A percentile compares a stretch with the other conserved stretches of the same genome.
phyloP scores from a whole-genome alignment of 2,329 filamentous ascomycete species.

The Diaporthe vexans region DNA sequence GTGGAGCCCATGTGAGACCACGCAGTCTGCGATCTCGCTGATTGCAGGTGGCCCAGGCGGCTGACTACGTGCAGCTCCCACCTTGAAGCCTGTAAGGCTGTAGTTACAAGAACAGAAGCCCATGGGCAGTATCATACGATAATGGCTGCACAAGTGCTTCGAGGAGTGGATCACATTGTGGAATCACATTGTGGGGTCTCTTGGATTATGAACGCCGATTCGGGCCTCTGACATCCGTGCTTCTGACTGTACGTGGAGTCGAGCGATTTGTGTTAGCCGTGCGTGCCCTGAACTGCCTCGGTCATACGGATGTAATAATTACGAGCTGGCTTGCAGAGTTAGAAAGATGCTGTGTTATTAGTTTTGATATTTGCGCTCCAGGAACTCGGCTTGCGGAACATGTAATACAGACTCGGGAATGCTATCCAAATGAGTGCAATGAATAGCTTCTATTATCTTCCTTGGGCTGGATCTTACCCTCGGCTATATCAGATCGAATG shows the following conservation, averaged over 20 bases:
- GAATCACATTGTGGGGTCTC: background rate
- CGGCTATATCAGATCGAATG: background rate
- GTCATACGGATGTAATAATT: background rate
- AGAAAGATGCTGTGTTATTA: background rate
- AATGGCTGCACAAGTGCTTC: background rate
- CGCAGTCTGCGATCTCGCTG: background rate
- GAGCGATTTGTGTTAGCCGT: background rate
- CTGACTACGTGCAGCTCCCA: background rate
- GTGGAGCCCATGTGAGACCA: too few species aligned
- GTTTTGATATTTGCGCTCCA: background rate
- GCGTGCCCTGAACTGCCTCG: background rate
- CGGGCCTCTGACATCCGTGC: background rate
- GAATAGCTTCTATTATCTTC: background rate
- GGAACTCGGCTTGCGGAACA: background rate
- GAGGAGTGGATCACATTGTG: background rate
- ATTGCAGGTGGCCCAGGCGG: background rate
- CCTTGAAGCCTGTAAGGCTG: background rate
- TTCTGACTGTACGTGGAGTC: background rate
- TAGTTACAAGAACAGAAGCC: background rate
- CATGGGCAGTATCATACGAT: conserved; percentile 22
- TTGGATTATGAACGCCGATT: background rate
- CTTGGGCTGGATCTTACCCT: background rate
- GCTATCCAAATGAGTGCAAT: too few species aligned
- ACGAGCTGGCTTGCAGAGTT: background rate
- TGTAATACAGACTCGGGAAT: background rate